A percentile compares a stretch with the other conserved stretches of the same genome.
Conservation (phyloP, 164 flowering plant species). For the Umbellularia californica region DNA sequence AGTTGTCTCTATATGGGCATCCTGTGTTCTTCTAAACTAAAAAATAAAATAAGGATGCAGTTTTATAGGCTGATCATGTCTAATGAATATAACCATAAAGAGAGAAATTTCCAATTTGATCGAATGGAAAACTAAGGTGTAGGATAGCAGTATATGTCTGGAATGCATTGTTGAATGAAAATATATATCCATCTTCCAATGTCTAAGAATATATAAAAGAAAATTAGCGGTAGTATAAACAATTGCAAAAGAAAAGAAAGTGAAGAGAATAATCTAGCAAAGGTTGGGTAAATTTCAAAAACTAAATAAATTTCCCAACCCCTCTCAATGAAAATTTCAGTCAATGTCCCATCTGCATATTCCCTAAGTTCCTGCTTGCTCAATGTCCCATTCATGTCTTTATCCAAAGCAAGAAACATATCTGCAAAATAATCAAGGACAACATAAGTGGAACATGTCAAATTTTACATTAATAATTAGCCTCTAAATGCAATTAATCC, state of each 20-base stretch:
- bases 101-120: not conserved
- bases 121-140: not conserved
- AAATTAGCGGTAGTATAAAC: not conserved
- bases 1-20: not conserved
- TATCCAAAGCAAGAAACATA: conserved; percentile 95
- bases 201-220: no score
- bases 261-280: not conserved
- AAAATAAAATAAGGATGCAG: not conserved
- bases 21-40: not conserved
- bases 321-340: conserved; percentile 89
- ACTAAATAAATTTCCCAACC: conserved; percentile 34
- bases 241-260: not conserved
- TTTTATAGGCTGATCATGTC: no score
- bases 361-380: conserved; percentile 96
- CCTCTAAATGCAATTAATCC: not conserved
- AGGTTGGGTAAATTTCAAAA: not conserved
- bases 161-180: not conserved
- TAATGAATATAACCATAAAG: not conserved
- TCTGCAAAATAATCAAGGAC: conserved; percentile 40
- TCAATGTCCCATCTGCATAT: conserved; percentile 95
- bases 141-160: not conserved
- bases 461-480: not conserved
- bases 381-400: conserved; percentile 84
- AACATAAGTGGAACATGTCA: not conserved
- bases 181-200: no score